phyloP scores from a whole-genome alignment of 371 early-diverging fungal species.

The Rhizomucor miehei region DNA sequence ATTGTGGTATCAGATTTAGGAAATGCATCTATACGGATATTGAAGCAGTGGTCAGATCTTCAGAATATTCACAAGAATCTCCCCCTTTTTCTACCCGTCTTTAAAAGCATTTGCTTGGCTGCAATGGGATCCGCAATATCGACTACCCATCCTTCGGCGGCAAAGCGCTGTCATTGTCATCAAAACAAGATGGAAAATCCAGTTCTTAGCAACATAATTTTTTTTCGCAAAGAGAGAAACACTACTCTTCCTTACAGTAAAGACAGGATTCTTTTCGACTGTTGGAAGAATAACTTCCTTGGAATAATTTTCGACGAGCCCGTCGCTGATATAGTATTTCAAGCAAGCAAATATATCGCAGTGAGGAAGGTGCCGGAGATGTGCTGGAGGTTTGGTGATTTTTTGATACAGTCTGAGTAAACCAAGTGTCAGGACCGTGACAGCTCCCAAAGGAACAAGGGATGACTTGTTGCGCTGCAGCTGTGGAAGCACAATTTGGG shows the following conservation, averaged over 20 bases:
- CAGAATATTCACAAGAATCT: no score
- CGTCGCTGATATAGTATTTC: constrained; percentile 5
- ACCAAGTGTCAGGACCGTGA: background rate
- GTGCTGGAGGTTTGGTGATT: constrained; percentile 1
- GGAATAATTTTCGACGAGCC: constrained; percentile 7
- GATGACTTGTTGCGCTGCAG: background rate
- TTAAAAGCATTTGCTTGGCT: constrained; percentile 17
- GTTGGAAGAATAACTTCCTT: constrained; percentile 7
- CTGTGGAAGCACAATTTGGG: constrained; percentile 1
- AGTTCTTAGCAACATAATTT: no score
- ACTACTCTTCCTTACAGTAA: constrained; percentile 7
- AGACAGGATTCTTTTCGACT: constrained; percentile 1
- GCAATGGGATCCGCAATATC: constrained; percentile 21
- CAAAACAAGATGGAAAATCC: no score
- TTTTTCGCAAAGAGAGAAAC: no score
- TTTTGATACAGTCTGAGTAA: constrained; percentile 3
- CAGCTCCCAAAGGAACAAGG: background rate
- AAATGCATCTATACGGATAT: constrained; percentile 18
- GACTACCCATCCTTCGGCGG: constrained; percentile 9
- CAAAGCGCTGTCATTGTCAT: constrained; percentile 6
- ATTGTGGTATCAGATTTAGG: constrained; percentile 16
- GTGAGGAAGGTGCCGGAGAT: constrained; percentile 11
- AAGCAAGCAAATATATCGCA: constrained; percentile 5
- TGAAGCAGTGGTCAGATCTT: no score
- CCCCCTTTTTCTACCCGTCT: constrained; percentile 13